Evolutionary conservation across 169 alveolate species (phyloP).

Genomic region (Cryptosporidium sp.): DNA sequence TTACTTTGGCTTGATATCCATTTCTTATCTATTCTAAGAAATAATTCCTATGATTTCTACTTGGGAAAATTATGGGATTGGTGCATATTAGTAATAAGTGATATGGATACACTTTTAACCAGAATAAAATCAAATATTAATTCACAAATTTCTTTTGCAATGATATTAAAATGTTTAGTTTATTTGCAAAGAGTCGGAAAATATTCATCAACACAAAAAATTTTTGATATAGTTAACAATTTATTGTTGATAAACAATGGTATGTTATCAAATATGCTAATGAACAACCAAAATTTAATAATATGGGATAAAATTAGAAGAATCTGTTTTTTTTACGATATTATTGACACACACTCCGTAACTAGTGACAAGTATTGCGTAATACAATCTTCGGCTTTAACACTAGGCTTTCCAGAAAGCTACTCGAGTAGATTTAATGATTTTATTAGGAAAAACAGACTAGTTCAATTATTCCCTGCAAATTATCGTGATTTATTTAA

Average conservation of each 20-base stretch:
- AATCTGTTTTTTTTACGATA: slow-evolving; percentile 11
- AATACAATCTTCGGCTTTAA: slow-evolving; percentile 16
- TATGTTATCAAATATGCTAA: slow-evolving; percentile 33
- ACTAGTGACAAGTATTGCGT: slow-evolving; percentile 46
- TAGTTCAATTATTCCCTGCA: slow-evolving; percentile 34
- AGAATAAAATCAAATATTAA: slow-evolving; percentile 73
- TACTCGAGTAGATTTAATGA: background rate
- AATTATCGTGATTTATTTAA: slow-evolving; percentile 42
- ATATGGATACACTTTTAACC: slow-evolving; percentile 37
- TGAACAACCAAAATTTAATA: slow-evolving; percentile 44
- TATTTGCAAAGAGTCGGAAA: slow-evolving; percentile 70
- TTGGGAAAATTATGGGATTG: slow-evolving; percentile 31
- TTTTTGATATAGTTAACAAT: slow-evolving; percentile 59
- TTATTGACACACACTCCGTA: slow-evolving; percentile 20
- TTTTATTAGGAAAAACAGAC: background rate
- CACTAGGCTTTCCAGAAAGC: slow-evolving; percentile 34
- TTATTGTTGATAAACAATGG: slow-evolving; percentile 22
- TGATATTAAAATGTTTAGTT: slow-evolving; percentile 70
- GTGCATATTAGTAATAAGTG: slow-evolving; percentile 18
- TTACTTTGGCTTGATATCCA: slow-evolving; percentile 54
- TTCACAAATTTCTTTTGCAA: slow-evolving; percentile 67
- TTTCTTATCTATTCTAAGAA: background rate
- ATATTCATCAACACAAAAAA: slow-evolving; percentile 19
- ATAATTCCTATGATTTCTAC: background rate
- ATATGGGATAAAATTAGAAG: slow-evolving; percentile 72